A percentile compares a stretch with the other conserved stretches of the same genome.
phyloP scores from a whole-genome alignment of 2,329 filamentous ascomycete species.

The Pseudocercospora macadamiae region DNA sequence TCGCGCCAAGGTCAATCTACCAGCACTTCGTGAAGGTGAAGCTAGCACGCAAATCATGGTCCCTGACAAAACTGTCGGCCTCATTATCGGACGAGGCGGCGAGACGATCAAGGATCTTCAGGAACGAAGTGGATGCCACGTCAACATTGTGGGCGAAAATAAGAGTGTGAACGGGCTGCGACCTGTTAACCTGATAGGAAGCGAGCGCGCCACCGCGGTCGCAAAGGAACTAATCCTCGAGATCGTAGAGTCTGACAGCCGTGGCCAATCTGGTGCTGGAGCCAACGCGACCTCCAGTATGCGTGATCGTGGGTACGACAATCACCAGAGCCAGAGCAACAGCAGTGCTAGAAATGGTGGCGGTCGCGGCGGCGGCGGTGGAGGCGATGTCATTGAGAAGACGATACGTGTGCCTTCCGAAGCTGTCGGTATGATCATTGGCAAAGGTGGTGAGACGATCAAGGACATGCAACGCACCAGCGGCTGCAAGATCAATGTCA shows the following conservation, averaged over 20 bases:
- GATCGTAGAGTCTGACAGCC: constrained; percentile 87
- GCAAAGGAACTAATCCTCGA: constrained; percentile 90
- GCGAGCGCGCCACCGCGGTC: constrained; percentile 70
- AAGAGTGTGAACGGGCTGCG: constrained; percentile 89
- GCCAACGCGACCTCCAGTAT: constrained; percentile 25
- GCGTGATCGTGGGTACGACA: constrained; percentile 37
- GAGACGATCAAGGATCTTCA: constrained; percentile 93
- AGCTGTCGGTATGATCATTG: constrained; percentile 94
- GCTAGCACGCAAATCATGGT: constrained; percentile 93
- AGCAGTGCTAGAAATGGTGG: constrained; percentile 43
- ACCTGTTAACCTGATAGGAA: constrained; percentile 87
- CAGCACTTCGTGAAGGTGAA: constrained; percentile 73
- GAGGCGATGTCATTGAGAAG: constrained; percentile 69
- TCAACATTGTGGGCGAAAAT: constrained; percentile 91
- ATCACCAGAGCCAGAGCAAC: constrained; percentile 29
- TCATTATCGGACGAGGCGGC: constrained; percentile 91
- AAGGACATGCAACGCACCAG: constrained; percentile 88
- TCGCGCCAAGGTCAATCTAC: constrained; percentile 42
- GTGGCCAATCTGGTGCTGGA: constrained; percentile 41
- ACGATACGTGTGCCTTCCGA: constrained; percentile 85
- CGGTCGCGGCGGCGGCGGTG: constrained; percentile 47
- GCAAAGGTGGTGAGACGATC: constrained; percentile 90
- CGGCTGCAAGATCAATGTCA: constrained; percentile 93
- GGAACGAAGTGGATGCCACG: constrained; percentile 89
- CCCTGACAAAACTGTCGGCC: constrained; percentile 85